These are phyloP conservation scores for Boletus sp. DNA, from an alignment of 768 basidiomycete species.

Conservation along the genomic window DNA sequence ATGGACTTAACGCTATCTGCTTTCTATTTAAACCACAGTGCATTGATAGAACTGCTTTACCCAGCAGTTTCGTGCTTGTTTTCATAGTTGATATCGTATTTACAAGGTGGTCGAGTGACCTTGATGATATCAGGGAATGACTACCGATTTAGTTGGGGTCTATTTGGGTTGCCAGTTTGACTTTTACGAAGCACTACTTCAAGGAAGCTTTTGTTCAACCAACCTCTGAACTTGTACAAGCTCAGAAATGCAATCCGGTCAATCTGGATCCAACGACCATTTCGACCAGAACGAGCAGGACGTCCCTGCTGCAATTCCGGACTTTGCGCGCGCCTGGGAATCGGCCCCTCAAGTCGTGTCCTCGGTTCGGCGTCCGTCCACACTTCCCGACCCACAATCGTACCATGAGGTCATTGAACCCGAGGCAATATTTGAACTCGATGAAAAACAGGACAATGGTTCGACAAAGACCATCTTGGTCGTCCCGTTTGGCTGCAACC, in stretches of 20 bases:
- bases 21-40: too few species aligned
- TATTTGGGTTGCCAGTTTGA: neutral
- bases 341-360: slow-evolving; percentile 3
- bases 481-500: slow-evolving; percentile 19
- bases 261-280: neutral
- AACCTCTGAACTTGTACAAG: neutral
- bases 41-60: too few species aligned
- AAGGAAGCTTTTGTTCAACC: neutral
- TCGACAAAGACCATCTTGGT: slow-evolving; percentile 17
- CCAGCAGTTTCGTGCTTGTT: neutral
- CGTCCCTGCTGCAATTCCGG: slow-evolving; percentile 4
- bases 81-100: neutral
- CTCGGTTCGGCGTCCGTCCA: slow-evolving; percentile 28
- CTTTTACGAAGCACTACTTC: neutral
- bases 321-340: slow-evolving; percentile 21
- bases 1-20: too few species aligned
- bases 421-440: slow-evolving; percentile 27
- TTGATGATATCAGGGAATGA: neutral
- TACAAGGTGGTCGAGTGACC: too few species aligned
- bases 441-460: slow-evolving; percentile 8
- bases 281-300: neutral
- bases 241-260: slow-evolving; percentile 10
- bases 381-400: slow-evolving; percentile 7
- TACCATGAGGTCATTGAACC: slow-evolving; percentile 24
- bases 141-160: neutral